phyloP scores from a whole-genome alignment of 1,284 basidiomycete genomes.

The Pseudozyma pruni region DNA sequence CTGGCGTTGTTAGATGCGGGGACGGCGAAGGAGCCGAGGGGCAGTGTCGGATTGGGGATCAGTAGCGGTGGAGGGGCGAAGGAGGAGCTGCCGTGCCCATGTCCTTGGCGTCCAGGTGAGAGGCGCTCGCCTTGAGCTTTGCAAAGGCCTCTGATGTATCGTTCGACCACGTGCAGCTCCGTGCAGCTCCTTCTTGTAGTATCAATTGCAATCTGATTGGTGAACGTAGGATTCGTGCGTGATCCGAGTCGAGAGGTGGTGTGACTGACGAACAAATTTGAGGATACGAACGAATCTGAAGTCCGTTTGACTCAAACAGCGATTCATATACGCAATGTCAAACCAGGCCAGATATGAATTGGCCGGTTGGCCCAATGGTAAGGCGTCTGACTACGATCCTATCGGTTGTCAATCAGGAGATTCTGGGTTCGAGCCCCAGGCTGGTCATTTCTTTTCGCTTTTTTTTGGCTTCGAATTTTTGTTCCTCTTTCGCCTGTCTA shows the following conservation, averaged over 20 bases:
- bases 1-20: constrained; percentile 54
- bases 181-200: background rate
- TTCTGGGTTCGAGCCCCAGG: constrained; percentile 58
- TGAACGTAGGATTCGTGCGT: too few species aligned
- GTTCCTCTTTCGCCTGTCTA: background rate
- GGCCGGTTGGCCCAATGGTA: constrained; percentile 60
- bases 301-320: too few species aligned
- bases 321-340: background rate
- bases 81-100: constrained; percentile 30
- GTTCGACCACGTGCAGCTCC: background rate
- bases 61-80: too few species aligned
- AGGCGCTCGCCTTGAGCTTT: constrained; percentile 13
- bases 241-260: too few species aligned
- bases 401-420: constrained; percentile 42
- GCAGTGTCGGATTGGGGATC: background rate
- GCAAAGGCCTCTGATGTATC: too few species aligned
- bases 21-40: constrained; percentile 30
- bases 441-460: constrained; percentile 42
- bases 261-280: too few species aligned
- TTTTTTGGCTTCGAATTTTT: background rate
- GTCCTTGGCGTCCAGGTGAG: constrained; percentile 38
- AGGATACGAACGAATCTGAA: too few species aligned
- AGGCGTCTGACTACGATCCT: constrained; percentile 55
- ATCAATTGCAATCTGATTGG: too few species aligned
- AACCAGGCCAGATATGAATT: background rate